Base-by-base conservation (phyloP, 164 flowering plant genomes). In the Euptelea pleiosperma region DNA sequence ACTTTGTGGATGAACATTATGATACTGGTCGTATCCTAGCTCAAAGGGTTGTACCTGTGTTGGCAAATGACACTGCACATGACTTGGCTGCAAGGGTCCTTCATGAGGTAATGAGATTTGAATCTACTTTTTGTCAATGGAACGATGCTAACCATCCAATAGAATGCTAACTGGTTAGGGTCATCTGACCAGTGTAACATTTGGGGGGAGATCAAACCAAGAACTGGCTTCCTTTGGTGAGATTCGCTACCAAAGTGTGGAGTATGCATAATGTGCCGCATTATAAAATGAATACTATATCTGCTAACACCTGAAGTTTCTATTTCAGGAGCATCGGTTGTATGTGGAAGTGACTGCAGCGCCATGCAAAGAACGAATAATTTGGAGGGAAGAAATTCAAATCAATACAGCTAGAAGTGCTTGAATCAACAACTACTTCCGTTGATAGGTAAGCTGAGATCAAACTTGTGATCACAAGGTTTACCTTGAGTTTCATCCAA, bases 1-100 rank as follows among this genome's bases (percentile, higher is more conserved):
- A 92, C 69, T 85, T 79, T 75, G 98, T 92, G 16, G 96, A 92
- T 68, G 94, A 92, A 75, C 76, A 89, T 41, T 92, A 76, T 72
- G 98, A 92, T 70, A 86, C 86, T 0, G 97, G 97, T 2, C 81
- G 85, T 16, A 90, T 89, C 39, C 86, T 89, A 68, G 94, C 97
- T 54, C 98, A 89, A 74, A 76, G 82, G 60, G 84, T 75, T 55
- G 97, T 87, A 58, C 96, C 89, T 48, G 96, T 90, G 58, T 67
- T 80, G 39, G 75, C 85, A 37, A 72, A 69, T 61, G 96, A 92
- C 68, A 80, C 87, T 43, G 79, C 90, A 35, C 84, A 87, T 50
- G 85, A 82, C 45, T 73, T 92, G 49, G 97, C 98, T 39, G 82
- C 82, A 21, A 80, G 98, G 69, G 97, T 92, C 54, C 85, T 87